These are phyloP conservation scores for Fraxinus sp. DNA, from an alignment of 305 asterid species.

Conservation along the genomic window DNA sequence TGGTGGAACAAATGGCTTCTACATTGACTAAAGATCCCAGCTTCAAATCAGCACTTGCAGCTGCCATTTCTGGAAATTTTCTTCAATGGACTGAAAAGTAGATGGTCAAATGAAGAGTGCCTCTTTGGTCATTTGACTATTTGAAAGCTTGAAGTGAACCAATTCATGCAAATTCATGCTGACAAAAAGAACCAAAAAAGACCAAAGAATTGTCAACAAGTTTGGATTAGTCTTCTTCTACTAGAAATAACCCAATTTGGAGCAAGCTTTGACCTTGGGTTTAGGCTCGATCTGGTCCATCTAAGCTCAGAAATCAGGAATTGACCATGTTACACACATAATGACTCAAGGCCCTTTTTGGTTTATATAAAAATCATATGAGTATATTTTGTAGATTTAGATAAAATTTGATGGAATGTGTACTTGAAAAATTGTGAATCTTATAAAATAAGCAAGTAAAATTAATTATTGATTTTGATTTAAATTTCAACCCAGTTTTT, in stretches of 20 bases:
- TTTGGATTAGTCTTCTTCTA: not conserved
- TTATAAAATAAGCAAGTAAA: no score
- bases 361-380: no score
- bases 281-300: not conserved
- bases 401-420: no score
- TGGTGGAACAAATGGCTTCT: conserved; percentile 92
- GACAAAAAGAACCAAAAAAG: not conserved
- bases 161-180: not conserved
- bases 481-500: not conserved
- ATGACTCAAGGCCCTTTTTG: not conserved
- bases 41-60: conserved; percentile 85
- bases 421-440: not conserved
- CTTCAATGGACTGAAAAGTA: conserved; percentile 44
- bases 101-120: conserved; percentile 12
- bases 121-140: not conserved
- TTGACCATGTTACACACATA: not conserved
- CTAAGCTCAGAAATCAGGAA: not conserved
- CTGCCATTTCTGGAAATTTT: conserved; percentile 86
- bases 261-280: conserved; percentile 10
- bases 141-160: not conserved
- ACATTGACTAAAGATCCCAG: conserved; percentile 85
- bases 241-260: not conserved
- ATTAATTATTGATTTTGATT: no score
- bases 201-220: not conserved
- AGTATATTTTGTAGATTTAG: no score